Evolutionary conservation across 345 rosid genomes (phyloP), one percentile per base, ranked within the genome.

Genomic region (Cardiospermum halicacabum): DNA sequence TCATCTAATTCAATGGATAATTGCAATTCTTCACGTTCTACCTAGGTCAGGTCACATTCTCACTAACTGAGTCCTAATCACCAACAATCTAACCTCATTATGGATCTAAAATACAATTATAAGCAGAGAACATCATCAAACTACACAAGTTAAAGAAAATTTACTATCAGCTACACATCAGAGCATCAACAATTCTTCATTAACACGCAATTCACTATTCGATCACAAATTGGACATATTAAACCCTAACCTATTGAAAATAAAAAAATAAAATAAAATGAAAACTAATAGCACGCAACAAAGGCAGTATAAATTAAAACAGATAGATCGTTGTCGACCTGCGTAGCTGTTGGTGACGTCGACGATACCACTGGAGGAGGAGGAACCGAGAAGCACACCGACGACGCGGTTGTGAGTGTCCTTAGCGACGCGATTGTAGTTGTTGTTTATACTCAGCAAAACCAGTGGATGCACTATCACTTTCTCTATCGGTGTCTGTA

Each of bases 391-490:
- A 1, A 89, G 74, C 49, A 92, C 93, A 0, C 98, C 94, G 49
- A 84, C 84, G 50, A 90, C 94, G 15, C 99, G 95, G 74, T 84
- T 87, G 77, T 92, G 85, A 1, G 96, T 81, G 72, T 94, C 97
- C 68, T 87, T 89, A 42, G 97, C 96, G 49, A 91, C 97, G 9
- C 99, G 80, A 65, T 82, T 94, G 82, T 88, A 94, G 79, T 94
- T 92, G 72, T 94, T 97, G 71, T 90, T 96, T 71, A 94, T 88
- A 75, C 99, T 94, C 7, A 94, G 91, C 39, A 94, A 87, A 50
- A 94, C 99, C 49, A 94, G 88, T 5, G 99, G 99, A 21, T 94
- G 99, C 51, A 93, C 96, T 43, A 93, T 74, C 65, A 90, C 99
- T 63, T 88, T 94, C 89, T 91, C 96, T 13, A 94, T 82, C 39